Evolutionary conservation across 768 basidiomycete genomes (phyloP), one percentile per base, ranked within the genome.

Genomic region (Phanerochaete sordida): DNA sequence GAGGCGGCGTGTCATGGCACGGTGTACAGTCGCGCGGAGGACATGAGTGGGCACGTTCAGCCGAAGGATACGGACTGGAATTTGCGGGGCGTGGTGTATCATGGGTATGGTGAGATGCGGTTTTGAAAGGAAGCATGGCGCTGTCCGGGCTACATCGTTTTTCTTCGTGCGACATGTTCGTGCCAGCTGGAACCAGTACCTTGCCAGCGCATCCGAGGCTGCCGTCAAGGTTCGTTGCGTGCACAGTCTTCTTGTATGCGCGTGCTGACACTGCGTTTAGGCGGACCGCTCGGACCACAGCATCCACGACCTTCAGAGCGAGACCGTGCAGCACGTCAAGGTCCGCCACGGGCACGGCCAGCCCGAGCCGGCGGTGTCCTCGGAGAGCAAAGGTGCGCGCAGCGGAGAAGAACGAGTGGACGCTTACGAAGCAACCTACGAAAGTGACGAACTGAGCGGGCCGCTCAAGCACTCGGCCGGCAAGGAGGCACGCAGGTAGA

Each of bases 11-110:
- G 31, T n/a, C 57, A 55, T 19, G 64, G 65, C 11, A 66, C 60
- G 19, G 70, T 75, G 26, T 66, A 71, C 50, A 82, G 83, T 57
- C 79, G 86, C 3, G 87, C 86, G 1, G 74, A 70, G 26, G 86
- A 87, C 71, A 68, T 68, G 6, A 69, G 66, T 24, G 84, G 82
- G 3, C 71, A 44, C 62, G 64, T 45, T 12, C 88, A 90, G 68
- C 75, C 74, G 0, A 71, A 72, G 39, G 77, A 81, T 5, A 78
- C 77, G 1, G 64, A 69, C 15, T 90, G 88, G 88, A 90, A 88
- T 67, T 66, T 89, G 65, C 74, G 88, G 45, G 88, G 88, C 0
- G 84, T 90, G 6, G 86, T 72, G 35, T 79, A 72, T 60, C 63
- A 57, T 31, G 76, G 71, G 9, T 66, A 68, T 16, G 76, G 76